Evolutionary conservation across 2,329 filamentous ascomycete genomes (phyloP).

Genomic region (Colletotrichum scovillei): DNA sequence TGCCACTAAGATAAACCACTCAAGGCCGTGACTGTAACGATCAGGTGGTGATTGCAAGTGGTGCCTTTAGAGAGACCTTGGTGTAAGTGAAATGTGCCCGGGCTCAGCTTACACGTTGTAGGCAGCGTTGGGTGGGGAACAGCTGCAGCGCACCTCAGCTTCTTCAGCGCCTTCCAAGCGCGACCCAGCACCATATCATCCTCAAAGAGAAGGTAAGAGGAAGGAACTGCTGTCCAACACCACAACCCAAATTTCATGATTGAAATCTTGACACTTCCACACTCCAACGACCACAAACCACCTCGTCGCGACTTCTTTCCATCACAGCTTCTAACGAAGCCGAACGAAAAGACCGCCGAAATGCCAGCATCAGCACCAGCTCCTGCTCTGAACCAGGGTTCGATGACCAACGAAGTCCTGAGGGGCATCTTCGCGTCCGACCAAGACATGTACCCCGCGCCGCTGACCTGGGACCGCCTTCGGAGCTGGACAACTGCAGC

Average conservation of each 20-base stretch:
- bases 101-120: not conserved
- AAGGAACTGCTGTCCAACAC: not conserved
- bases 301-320: not conserved
- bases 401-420: constrained; percentile 37
- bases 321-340: not conserved
- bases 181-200: not conserved
- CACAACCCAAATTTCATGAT: not conserved
- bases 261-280: not conserved
- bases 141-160: constrained; percentile 3
- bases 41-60: not conserved
- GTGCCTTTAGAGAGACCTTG: not conserved
- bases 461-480: constrained; percentile 44
- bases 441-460: constrained; percentile 48
- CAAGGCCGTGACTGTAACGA: not conserved
- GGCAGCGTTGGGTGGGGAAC: not conserved
- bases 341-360: not conserved
- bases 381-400: not conserved
- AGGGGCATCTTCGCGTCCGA: constrained; percentile 42
- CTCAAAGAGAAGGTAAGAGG: no score
- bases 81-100: not conserved
- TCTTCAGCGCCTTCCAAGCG: not conserved
- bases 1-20: not conserved
- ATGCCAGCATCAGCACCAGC: not conserved
- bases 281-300: not conserved
- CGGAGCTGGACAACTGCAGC: constrained; percentile 42